Evolutionary conservation across 2,329 filamentous ascomycete genomes (phyloP).

Genomic region (Alternaria incomplexa): DNA sequence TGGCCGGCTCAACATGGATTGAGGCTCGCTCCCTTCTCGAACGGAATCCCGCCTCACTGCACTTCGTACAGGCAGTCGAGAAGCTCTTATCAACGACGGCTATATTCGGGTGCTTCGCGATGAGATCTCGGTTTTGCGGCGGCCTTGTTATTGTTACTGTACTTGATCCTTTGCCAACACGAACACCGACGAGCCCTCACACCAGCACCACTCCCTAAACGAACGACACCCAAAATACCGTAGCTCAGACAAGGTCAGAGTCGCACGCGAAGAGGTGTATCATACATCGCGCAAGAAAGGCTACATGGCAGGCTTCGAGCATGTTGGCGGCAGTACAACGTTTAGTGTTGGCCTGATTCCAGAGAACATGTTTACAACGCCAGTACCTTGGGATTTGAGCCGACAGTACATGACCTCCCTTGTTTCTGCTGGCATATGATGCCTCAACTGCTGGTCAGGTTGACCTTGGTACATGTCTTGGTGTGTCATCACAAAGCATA

Average conservation of each 20-base stretch:
- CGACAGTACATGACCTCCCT: constrained; percentile 1
- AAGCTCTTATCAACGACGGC: not conserved
- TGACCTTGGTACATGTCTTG: constrained; percentile 4
- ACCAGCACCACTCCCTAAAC: constrained; percentile 8
- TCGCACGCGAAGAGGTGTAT: constrained; percentile 14
- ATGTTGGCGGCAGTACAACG: constrained; percentile 22
- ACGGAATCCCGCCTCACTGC: not conserved
- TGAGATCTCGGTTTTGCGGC: constrained; percentile 6
- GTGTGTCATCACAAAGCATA: constrained; percentile 27
- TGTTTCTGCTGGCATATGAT: not conserved
- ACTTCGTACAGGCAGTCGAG: not conserved
- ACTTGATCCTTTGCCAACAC: constrained; percentile 23
- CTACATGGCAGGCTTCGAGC: constrained; percentile 20
- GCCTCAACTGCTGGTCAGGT: constrained; percentile 4
- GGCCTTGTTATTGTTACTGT: constrained; percentile 20
- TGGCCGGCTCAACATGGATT: constrained; percentile 20
- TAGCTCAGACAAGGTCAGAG: constrained; percentile 21
- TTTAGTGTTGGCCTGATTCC: constrained; percentile 25
- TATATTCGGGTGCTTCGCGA: constrained; percentile 2
- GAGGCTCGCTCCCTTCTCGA: not conserved
- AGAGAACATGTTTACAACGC: constrained; percentile 20
- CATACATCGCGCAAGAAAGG: constrained; percentile 19
- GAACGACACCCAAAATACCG: constrained; percentile 32
- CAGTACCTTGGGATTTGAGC: constrained; percentile 4
- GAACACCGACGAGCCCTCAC: constrained; percentile 10